Evolutionary conservation across 1,284 basidiomycete species (phyloP).

Genomic region (Ustilago tritici): DNA sequence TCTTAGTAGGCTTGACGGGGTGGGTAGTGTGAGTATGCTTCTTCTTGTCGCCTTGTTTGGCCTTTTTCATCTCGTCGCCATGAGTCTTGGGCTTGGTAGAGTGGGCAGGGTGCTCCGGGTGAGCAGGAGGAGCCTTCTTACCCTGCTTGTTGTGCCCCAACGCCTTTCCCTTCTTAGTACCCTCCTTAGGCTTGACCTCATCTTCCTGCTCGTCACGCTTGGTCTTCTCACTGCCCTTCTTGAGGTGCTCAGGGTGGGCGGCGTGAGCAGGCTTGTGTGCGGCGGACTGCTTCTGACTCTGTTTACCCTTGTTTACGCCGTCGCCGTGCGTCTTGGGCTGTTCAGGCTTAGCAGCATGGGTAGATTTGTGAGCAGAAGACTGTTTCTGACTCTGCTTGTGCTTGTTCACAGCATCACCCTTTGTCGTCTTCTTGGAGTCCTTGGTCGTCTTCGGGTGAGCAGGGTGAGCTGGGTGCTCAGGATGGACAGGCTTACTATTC

Average conservation of each 20-base stretch:
- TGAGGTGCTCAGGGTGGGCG: background rate
- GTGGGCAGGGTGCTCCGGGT: background rate
- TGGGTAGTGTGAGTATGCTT: slow-evolving; percentile 1
- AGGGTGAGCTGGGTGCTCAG: slow-evolving; percentile 7
- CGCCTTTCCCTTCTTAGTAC: background rate
- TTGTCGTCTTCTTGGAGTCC: background rate
- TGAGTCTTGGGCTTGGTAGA: background rate
- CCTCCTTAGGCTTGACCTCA: background rate
- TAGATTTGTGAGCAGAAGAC: slow-evolving; percentile 9
- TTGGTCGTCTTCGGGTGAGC: background rate
- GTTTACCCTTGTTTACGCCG: slow-evolving; percentile 5
- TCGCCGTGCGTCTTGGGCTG: slow-evolving; percentile 3
- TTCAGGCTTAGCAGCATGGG: slow-evolving; percentile 5
- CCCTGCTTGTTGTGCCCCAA: slow-evolving; percentile 1
- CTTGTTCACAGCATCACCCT: slow-evolving; percentile 15
- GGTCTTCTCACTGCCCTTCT: no score
- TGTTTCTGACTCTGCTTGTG: slow-evolving; percentile 18
- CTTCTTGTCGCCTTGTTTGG: slow-evolving; percentile 17
- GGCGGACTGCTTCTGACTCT: slow-evolving; percentile 6
- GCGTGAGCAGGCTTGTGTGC: slow-evolving; percentile 8
- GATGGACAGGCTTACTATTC: background rate
- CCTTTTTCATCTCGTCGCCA: background rate
- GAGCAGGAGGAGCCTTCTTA: slow-evolving; percentile 5
- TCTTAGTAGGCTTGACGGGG: slow-evolving; percentile 10
- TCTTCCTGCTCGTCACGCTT: background rate